A percentile compares a stretch with the other conserved stretches of the same genome.
These are phyloP conservation scores for Kurtzmaniella cleridarum DNA, from an alignment of 805 yeast genomes.

Conservation along the genomic window DNA sequence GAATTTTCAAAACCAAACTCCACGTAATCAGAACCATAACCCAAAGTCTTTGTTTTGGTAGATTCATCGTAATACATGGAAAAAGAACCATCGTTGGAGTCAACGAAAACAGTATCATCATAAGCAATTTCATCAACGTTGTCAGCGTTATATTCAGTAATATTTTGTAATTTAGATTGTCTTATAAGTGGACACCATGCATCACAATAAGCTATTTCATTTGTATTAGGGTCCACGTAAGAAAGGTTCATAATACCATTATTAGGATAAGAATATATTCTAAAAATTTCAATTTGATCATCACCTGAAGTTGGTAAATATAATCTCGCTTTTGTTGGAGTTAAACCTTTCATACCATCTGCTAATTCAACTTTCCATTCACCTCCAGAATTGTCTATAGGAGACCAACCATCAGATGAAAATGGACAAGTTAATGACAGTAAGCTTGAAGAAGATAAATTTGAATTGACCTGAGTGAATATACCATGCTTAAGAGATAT, in stretches of 20 bases:
- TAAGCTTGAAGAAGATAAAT: constrained; percentile 17
- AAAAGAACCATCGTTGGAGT: constrained; percentile 29
- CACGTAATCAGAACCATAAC: constrained; percentile 51
- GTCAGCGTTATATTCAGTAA: constrained; percentile 16
- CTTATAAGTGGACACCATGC: constrained; percentile 79
- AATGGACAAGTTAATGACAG: constrained; percentile 55
- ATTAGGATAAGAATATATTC: constrained; percentile 72
- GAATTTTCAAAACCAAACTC: constrained; percentile 78
- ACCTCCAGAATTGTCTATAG: constrained; percentile 46
- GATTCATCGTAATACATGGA: constrained; percentile 29
- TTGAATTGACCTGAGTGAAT: constrained; percentile 44
- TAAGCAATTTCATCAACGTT: constrained; percentile 22
- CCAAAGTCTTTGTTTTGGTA: constrained; percentile 29
- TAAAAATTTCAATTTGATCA: constrained; percentile 55
- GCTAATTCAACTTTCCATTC: constrained; percentile 63
- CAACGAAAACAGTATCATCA: constrained; percentile 29
- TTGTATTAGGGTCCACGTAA: constrained; percentile 69
- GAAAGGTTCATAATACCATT: constrained; percentile 89
- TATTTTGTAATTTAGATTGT: constrained; percentile 26
- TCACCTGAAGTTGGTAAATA: constrained; percentile 51
- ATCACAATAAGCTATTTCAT: constrained; percentile 62
- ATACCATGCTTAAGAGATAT: constrained; percentile 55
- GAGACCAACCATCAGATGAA: constrained; percentile 48
- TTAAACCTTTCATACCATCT: constrained; percentile 38
- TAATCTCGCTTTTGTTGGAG: constrained; percentile 70